These are phyloP conservation scores for Xylariaceae sp. DNA, from an alignment of 2,329 filamentous ascomycete species.

Conservation along the genomic window DNA sequence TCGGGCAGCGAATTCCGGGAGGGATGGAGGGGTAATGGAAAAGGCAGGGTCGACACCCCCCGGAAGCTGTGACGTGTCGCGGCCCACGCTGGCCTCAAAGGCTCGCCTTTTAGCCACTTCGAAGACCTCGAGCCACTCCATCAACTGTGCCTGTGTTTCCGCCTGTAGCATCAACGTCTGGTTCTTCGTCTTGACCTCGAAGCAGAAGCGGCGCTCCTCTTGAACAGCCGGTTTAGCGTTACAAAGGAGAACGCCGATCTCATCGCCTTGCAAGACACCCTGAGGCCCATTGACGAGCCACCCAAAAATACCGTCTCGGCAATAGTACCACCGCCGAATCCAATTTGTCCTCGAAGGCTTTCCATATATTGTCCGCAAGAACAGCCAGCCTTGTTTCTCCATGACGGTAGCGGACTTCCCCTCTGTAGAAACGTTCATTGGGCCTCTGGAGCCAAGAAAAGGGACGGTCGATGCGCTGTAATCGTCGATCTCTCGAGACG, in stretches of 20 bases:
- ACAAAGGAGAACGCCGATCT: constrained; percentile 91
- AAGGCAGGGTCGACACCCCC: constrained; percentile 69
- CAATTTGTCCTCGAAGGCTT: constrained; percentile 88
- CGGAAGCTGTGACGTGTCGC: constrained; percentile 41
- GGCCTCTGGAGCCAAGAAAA: constrained; percentile 68
- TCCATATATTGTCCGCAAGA: constrained; percentile 71
- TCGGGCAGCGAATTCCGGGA: constrained; percentile 86
- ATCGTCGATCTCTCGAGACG: constrained; percentile 87
- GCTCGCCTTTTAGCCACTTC: constrained; percentile 91
- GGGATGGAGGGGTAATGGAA: constrained; percentile 80
- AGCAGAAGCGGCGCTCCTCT: constrained; percentile 93
- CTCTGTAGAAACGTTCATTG: constrained; percentile 56
- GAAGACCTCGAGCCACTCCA: constrained; percentile 89
- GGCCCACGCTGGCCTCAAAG: constrained; percentile 64
- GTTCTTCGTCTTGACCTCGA: constrained; percentile 97
- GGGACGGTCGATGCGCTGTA: constrained; percentile 88
- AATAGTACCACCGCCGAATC: constrained; percentile 91
- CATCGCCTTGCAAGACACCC: constrained; percentile 91
- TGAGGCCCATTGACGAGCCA: constrained; percentile 81
- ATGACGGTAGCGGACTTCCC: constrained; percentile 45
- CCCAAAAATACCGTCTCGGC: constrained; percentile 92
- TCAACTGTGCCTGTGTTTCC: constrained; percentile 87
- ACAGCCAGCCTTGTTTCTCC: constrained; percentile 95
- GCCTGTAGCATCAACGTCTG: constrained; percentile 84
- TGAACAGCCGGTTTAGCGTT: constrained; percentile 85